Evolutionary conservation across 1,284 basidiomycete species (phyloP), one percentile per base, ranked within the genome.

Genomic region (Sporisorium graminicola): DNA sequence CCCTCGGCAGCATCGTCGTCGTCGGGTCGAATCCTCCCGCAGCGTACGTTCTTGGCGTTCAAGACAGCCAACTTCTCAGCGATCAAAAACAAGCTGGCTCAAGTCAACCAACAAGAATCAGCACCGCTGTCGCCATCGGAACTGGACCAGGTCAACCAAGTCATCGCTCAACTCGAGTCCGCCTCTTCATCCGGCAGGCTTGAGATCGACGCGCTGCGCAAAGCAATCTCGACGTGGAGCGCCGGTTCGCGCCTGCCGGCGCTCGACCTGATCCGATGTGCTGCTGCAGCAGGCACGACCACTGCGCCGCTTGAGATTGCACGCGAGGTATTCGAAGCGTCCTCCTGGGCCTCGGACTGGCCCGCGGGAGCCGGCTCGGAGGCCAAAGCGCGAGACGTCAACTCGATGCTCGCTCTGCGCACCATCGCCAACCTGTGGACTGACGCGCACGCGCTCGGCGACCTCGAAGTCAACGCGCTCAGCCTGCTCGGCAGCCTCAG

Each of bases 11-110:
- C 78, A n/a, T 51, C 42, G n/a, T 35, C 40, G 9, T 10, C 55
- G 66, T 72, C 47, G 78, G 84, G 26, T 78, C 77, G 18, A 62
- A 80, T 65, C 78, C 81, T 66, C 40, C 85, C 60, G 16, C 83
- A 57, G 56, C 77, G 16, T 26, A 59, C n/a, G 16, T 82, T 26
- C 69, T 88, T 95, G 31, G 88, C 89, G 1, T 97, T 98, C 88
- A 92, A 92, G 74, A 92, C 94, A 87, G 93, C 92, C 16, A 98
- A 96, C 85, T 89, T 97, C n/a, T 83, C 88, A 14, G 93, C 94
- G 5, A 94, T 96, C 88, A 91, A 91, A 81, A 88, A 88, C 40
- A 98, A 98, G 87, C 86, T 98, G 24, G 88, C 89, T 57, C 92
- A 96, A 83, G 90, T 98, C 62, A 91, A 95, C 82, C 90, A 91